These are phyloP conservation scores for Ogataea kodamae DNA, from an alignment of 805 yeast genomes.

Conservation along the genomic window DNA sequence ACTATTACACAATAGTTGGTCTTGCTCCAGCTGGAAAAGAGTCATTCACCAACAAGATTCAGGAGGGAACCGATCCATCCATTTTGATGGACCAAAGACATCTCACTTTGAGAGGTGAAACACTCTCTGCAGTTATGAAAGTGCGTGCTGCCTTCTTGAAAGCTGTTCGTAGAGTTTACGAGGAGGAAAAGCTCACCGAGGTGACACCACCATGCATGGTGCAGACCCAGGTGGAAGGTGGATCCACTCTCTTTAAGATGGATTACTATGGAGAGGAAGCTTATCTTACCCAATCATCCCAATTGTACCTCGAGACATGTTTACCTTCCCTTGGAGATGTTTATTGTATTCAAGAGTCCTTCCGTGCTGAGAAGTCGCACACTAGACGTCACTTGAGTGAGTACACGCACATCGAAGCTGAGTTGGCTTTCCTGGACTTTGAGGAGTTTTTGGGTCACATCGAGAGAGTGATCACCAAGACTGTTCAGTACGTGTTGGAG, in stretches of 20 bases:
- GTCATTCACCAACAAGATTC: slow-evolving; percentile 89
- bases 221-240: slow-evolving; percentile 99
- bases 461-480: slow-evolving; percentile 69
- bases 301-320: slow-evolving; percentile 93
- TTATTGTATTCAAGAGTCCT: slow-evolving; percentile 95
- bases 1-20: slow-evolving; percentile 84
- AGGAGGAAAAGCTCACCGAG: slow-evolving; percentile 73
- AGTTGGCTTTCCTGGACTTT: slow-evolving; percentile 81
- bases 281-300: slow-evolving; percentile 93
- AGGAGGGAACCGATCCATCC: slow-evolving; percentile 92
- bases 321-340: slow-evolving; percentile 96
- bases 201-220: slow-evolving; percentile 99
- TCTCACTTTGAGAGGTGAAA: slow-evolving; percentile 93
- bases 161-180: slow-evolving; percentile 72
- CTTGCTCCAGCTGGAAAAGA: slow-evolving; percentile 97
- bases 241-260: slow-evolving; percentile 89
- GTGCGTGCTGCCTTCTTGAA: slow-evolving; percentile 81
- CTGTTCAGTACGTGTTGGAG: slow-evolving; percentile 72
- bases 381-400: slow-evolving; percentile 97
- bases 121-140: slow-evolving; percentile 87
- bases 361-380: slow-evolving; percentile 98
- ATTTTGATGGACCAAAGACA: slow-evolving; percentile 92
- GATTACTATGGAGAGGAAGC: slow-evolving; percentile 98
- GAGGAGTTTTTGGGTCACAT: slow-evolving; percentile 84
- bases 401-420: slow-evolving; percentile 96